A percentile compares a stretch with the other conserved stretches of the same genome.
Evolutionary conservation across 2,329 filamentous ascomycete species (phyloP).

Genomic region (Zasmidium citrigriseum): DNA sequence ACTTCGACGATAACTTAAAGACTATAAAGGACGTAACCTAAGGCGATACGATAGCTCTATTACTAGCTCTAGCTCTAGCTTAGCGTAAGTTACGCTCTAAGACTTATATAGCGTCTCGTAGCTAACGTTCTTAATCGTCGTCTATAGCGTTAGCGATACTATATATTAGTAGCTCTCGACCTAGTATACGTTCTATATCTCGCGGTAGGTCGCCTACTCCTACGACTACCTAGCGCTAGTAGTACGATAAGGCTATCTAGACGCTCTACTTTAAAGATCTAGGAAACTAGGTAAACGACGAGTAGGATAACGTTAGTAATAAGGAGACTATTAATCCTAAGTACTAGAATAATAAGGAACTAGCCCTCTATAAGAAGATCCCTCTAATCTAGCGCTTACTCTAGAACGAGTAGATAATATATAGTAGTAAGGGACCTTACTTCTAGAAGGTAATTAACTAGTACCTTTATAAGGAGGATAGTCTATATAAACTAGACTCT

Average conservation of each 20-base stretch:
- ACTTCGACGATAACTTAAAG: background rate
- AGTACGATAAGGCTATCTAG: background rate
- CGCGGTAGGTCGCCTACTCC: background rate
- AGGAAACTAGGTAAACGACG: background rate
- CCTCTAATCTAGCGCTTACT: background rate
- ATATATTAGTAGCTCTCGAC: background rate
- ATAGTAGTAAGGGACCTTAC: background rate
- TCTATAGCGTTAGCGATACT: background rate
- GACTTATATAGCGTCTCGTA: no score
- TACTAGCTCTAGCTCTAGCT: no score
- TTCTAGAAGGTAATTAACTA: background rate
- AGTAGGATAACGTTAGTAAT: background rate
- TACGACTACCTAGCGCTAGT: background rate
- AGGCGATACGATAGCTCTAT: background rate
- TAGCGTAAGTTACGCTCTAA: no score
- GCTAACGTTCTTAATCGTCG: background rate
- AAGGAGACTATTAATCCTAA: background rate
- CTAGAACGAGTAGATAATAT: background rate
- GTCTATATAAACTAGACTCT: background rate
- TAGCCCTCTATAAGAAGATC: background rate
- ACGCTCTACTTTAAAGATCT: background rate
- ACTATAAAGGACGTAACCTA: background rate
- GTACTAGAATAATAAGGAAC: background rate
- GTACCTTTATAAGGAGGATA: background rate
- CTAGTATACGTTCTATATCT: background rate